These are phyloP conservation scores for Penicillium sp. DNA, from an alignment of 2,329 filamentous ascomycete species.

Conservation along the genomic window DNA sequence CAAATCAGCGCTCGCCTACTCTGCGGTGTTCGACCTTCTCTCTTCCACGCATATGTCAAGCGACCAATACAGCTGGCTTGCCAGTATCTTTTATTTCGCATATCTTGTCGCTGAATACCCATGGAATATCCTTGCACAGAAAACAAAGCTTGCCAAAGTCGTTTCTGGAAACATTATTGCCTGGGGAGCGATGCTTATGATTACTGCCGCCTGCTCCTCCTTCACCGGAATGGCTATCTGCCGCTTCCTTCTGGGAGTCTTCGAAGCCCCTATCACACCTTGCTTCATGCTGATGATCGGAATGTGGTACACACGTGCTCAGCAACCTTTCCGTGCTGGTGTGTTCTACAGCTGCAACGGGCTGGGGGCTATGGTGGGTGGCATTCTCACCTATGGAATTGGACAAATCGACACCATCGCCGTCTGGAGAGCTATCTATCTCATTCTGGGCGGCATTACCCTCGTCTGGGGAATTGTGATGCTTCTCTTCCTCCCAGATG, in stretches of 20 bases:
- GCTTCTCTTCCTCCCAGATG: slow-evolving; percentile 45
- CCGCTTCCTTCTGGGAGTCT: slow-evolving; percentile 48
- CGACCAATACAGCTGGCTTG: slow-evolving; percentile 52
- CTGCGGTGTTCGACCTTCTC: slow-evolving; percentile 57
- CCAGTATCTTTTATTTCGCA: slow-evolving; percentile 57
- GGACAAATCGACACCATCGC: slow-evolving; percentile 44
- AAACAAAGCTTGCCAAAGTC: slow-evolving; percentile 23
- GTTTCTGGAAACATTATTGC: slow-evolving; percentile 38
- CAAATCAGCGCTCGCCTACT: slow-evolving; percentile 55
- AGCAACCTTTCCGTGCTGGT: slow-evolving; percentile 50
- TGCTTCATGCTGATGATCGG: slow-evolving; percentile 52
- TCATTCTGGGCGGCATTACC: slow-evolving; percentile 47
- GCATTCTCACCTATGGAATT: slow-evolving; percentile 34
- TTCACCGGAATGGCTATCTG: slow-evolving; percentile 46
- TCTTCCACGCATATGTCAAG: slow-evolving; percentile 46
- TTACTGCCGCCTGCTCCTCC: slow-evolving; percentile 42
- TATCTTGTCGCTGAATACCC: slow-evolving; percentile 47
- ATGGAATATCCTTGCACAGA: slow-evolving; percentile 37
- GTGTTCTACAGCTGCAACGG: slow-evolving; percentile 46
- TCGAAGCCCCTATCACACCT: slow-evolving; percentile 51
- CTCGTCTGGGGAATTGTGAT: slow-evolving; percentile 44
- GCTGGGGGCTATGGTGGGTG: slow-evolving; percentile 37
- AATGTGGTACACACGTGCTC: slow-evolving; percentile 50
- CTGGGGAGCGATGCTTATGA: slow-evolving; percentile 48
- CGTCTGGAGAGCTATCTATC: slow-evolving; percentile 48